A percentile compares a stretch with the other conserved stretches of the same genome.
Evolutionary conservation across 208 protist genomes (phyloP).

Genomic region (Acanthamoeba triangularis): DNA sequence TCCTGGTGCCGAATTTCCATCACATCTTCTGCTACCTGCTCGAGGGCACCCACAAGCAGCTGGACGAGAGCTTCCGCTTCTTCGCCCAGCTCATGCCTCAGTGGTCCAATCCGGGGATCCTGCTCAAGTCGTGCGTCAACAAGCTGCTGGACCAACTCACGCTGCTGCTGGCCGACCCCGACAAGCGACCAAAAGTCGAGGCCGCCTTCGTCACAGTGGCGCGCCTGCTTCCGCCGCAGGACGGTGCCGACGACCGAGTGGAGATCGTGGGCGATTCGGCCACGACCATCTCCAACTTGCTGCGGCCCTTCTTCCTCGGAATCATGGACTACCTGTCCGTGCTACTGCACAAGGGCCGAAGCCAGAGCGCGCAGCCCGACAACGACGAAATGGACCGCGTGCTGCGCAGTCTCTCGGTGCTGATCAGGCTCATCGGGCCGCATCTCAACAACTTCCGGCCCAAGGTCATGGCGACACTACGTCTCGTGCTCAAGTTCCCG

Average conservation of each 20-base stretch:
- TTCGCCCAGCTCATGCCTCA: slow-evolving; percentile 39
- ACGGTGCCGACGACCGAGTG: neutral
- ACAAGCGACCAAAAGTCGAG: slow-evolving; percentile 23
- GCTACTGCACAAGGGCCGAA: slow-evolving; percentile 10
- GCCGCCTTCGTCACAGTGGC: slow-evolving; percentile 28
- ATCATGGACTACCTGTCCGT: slow-evolving; percentile 71
- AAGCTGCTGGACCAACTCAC: slow-evolving; percentile 69
- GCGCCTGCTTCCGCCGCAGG: neutral
- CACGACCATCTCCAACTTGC: slow-evolving; percentile 1
- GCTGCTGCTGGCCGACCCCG: slow-evolving; percentile 56
- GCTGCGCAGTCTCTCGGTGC: slow-evolving; percentile 62
- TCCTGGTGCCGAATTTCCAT: slow-evolving; percentile 52
- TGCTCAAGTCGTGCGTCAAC: slow-evolving; percentile 73
- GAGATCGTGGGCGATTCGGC: neutral
- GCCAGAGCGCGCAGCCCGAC: neutral
- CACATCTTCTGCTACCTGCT: slow-evolving; percentile 61
- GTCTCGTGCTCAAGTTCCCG: slow-evolving; percentile 53
- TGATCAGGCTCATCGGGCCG: slow-evolving; percentile 65
- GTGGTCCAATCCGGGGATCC: slow-evolving; percentile 54
- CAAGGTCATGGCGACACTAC: slow-evolving; percentile 85
- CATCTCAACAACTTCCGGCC: slow-evolving; percentile 77
- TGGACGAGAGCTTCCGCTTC: slow-evolving; percentile 63
- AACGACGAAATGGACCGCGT: slow-evolving; percentile 70
- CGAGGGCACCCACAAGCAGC: slow-evolving; percentile 22
- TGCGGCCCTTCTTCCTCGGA: slow-evolving; percentile 42